These are phyloP conservation scores for Pluteus cervinus DNA, from an alignment of 768 basidiomycete species.

Conservation along the genomic window DNA sequence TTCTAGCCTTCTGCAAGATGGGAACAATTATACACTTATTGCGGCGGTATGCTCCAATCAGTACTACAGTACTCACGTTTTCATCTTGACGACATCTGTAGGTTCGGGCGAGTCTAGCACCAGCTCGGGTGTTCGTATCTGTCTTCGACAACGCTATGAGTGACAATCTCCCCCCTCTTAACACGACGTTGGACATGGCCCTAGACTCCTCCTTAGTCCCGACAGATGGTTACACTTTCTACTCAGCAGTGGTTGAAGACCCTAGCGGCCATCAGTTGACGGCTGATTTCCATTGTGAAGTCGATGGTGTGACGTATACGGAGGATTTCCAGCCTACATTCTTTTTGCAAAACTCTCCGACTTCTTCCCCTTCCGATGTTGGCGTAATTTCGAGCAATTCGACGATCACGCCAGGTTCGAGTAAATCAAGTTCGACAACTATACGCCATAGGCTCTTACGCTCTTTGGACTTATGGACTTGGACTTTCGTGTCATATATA, in stretches of 20 bases:
- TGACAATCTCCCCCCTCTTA: conserved; percentile 17
- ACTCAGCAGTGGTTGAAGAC: conserved; percentile 17
- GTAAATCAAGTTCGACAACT: too few species aligned
- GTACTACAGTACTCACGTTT: conserved; percentile 15
- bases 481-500: too few species aligned
- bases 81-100: too few species aligned
- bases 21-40: conserved; percentile 18
- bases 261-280: conserved; percentile 22
- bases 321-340: conserved; percentile 22
- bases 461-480: too few species aligned
- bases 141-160: conserved; percentile 18
- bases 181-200: conserved; percentile 21
- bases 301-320: conserved; percentile 20
- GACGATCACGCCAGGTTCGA: too few species aligned
- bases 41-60: conserved; percentile 15
- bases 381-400: too few species aligned
- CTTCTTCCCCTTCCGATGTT: conserved; percentile 17
- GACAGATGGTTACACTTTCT: conserved; percentile 24
- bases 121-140: conserved; percentile 21
- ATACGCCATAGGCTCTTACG: too few species aligned
- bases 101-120: too few species aligned
- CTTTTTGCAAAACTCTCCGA: conserved; percentile 19
- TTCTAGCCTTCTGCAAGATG: conserved; percentile 17
- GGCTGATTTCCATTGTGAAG: conserved; percentile 20
- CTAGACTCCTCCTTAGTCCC: conserved; percentile 17